Percentiles rank a stretch among this genome's conserved stretches.
Evolutionary conservation across 441 rosid genomes (phyloP).

Genomic region (Aquilaria agallochum): DNA sequence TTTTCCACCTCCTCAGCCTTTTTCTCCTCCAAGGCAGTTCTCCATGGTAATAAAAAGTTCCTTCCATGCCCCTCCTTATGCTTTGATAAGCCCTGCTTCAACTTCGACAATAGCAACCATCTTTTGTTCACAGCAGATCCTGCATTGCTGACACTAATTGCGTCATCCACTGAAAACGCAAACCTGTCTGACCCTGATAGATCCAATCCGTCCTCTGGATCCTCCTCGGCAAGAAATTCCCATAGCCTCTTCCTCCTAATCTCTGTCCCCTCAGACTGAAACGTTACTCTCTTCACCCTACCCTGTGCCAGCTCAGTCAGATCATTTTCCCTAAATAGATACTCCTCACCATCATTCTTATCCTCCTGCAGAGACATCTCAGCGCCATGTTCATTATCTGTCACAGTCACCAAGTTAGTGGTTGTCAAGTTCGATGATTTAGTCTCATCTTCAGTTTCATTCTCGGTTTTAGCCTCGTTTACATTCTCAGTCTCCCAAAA

Average conservation of each 20-base stretch:
- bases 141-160: conserved; percentile 59
- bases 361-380: conserved; percentile 21
- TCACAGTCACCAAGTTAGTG: conserved; percentile 13
- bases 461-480: conserved; percentile 17
- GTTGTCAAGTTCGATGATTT: conserved; percentile 16
- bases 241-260: conserved; percentile 60
- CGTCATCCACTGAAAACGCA: conserved; percentile 90
- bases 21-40: conserved; percentile 62
- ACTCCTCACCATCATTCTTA: conserved; percentile 11
- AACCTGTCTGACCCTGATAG: conserved; percentile 93
- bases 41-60: conserved; percentile 69
- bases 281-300: conserved; percentile 47
- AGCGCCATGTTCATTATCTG: conserved; percentile 14
- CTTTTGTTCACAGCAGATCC: conserved; percentile 65
- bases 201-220: conserved; percentile 84
- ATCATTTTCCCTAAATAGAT: conserved; percentile 21
- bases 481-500: conserved; percentile 84
- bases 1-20: conserved; percentile 39
- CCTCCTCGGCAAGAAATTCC: conserved; percentile 85
- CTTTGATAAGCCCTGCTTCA: conserved; percentile 74
- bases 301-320: conserved; percentile 23
- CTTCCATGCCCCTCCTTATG: conserved; percentile 50
- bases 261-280: conserved; percentile 51
- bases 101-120: conserved; percentile 78
- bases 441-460: conserved; percentile 26